These are phyloP conservation scores for Russula griseocarnosa DNA, from an alignment of 768 basidiomycete species.

Conservation along the genomic window DNA sequence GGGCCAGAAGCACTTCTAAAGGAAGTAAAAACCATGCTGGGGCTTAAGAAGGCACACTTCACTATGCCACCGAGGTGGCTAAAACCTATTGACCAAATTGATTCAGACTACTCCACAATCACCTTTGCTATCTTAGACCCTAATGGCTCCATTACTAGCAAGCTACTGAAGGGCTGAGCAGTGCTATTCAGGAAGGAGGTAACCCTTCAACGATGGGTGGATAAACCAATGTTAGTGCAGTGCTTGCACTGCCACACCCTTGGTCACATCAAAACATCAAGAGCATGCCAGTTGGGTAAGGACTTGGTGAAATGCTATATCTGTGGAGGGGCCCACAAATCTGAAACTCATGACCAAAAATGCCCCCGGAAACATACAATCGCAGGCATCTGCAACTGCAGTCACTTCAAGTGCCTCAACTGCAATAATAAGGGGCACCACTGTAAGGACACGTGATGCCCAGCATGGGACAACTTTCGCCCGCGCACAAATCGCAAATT, in stretches of 20 bases:
- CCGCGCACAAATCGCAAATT: too few species aligned
- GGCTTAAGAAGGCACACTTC: too few species aligned
- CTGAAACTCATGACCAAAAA: neutral
- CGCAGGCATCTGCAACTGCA: neutral
- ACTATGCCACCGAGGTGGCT: too few species aligned
- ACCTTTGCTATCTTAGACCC: too few species aligned
- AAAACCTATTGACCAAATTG: too few species aligned
- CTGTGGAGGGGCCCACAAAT: too few species aligned
- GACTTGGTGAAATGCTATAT: neutral
- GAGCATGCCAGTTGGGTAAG: neutral
- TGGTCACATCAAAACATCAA: neutral
- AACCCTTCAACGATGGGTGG: neutral
- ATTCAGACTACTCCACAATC: too few species aligned
- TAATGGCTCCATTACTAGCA: too few species aligned
- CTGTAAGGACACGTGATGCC: neutral
- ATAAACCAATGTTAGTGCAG: neutral
- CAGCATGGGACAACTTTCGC: neutral
- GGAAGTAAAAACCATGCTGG: too few species aligned
- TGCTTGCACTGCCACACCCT: neutral
- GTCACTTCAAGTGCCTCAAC: neutral
- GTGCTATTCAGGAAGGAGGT: neutral
- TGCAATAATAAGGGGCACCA: neutral
- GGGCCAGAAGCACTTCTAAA: too few species aligned
- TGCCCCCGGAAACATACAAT: neutral
- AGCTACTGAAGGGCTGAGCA: too few species aligned